Conservation (phyloP, 2,329 filamentous ascomycete genomes). For the Mariannaea elegans region DNA sequence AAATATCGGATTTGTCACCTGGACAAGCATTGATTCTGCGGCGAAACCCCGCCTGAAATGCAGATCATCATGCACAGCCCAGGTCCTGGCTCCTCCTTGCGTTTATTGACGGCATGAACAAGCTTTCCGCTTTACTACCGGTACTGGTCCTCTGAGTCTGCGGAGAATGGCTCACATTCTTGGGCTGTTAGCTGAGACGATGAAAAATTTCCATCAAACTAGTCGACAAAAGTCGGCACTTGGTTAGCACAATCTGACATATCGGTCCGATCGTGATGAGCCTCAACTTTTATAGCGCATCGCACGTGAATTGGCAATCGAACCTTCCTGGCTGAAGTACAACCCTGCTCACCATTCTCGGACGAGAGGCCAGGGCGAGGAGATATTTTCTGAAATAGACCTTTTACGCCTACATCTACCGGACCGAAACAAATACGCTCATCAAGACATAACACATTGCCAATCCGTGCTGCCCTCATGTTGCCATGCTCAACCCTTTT, state of each 20-base stretch:
- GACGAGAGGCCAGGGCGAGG: too few species aligned
- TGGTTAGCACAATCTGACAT: too few species aligned
- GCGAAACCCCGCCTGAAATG: conserved; percentile 23
- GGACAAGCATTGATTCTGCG: conserved; percentile 5
- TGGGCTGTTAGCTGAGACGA: too few species aligned
- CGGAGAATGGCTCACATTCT: neutral
- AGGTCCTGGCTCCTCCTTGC: conserved; percentile 20
- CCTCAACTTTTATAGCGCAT: too few species aligned
- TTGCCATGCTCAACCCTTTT: conserved; percentile 25
- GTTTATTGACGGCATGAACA: neutral
- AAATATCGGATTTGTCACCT: neutral
- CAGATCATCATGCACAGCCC: conserved; percentile 36
- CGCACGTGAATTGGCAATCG: too few species aligned
- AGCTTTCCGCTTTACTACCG: neutral
- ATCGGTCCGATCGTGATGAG: neutral
- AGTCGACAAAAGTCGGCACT: too few species aligned
- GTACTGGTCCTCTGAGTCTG: neutral
- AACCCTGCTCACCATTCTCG: too few species aligned
- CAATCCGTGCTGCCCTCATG: conserved; percentile 14
- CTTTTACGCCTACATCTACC: neutral
- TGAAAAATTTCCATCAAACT: too few species aligned
- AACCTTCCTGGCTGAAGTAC: too few species aligned
- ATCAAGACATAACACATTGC: conserved; percentile 16
- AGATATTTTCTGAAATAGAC: too few species aligned
- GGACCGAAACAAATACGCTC: neutral